These are phyloP conservation scores for Nicotiana otophora DNA, from an alignment of 257 asterid genomes.

Conservation along the genomic window DNA sequence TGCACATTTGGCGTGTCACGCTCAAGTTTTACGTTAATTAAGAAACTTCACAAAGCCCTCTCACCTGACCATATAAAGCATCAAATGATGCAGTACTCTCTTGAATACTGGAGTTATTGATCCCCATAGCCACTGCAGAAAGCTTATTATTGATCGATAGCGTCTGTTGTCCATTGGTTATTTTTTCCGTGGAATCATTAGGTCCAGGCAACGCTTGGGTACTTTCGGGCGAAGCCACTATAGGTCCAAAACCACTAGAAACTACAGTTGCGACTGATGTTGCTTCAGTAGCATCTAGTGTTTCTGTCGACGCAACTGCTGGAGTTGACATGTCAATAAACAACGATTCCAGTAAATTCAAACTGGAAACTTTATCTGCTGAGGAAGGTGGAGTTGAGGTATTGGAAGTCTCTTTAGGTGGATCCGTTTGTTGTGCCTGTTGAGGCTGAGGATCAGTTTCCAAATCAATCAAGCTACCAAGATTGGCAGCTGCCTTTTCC, in stretches of 20 bases:
- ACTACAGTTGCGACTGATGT: constrained; percentile 14
- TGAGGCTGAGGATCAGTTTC: constrained; percentile 38
- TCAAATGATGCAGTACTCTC: constrained; percentile 27
- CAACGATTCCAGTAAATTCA: constrained; percentile 44
- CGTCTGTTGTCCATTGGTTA: constrained; percentile 11
- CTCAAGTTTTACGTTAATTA: background rate
- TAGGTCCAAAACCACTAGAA: constrained; percentile 18
- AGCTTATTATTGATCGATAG: constrained; percentile 12
- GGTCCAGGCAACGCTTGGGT: constrained; percentile 13
- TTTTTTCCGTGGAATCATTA: background rate
- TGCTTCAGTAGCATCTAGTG: constrained; percentile 6
- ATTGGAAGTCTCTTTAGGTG: constrained; percentile 16
- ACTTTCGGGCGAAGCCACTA: constrained; percentile 9
- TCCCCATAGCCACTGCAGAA: constrained; percentile 7
- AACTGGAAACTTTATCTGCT: constrained; percentile 22
- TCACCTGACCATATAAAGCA: constrained; percentile 31
- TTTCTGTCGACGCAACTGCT: constrained; percentile 21
- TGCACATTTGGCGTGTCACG: background rate
- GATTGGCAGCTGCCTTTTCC: constrained; percentile 20
- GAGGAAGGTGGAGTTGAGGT: constrained; percentile 20
- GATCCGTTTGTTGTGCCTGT: constrained; percentile 19
- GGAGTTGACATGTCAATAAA: constrained; percentile 48
- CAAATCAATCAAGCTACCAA: constrained; percentile 62
- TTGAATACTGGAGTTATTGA: constrained; percentile 14
- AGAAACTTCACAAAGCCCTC: background rate